Conservation (phyloP, 2,329 filamentous ascomycete genomes). For the Teratosphaeria zuluensis region DNA sequence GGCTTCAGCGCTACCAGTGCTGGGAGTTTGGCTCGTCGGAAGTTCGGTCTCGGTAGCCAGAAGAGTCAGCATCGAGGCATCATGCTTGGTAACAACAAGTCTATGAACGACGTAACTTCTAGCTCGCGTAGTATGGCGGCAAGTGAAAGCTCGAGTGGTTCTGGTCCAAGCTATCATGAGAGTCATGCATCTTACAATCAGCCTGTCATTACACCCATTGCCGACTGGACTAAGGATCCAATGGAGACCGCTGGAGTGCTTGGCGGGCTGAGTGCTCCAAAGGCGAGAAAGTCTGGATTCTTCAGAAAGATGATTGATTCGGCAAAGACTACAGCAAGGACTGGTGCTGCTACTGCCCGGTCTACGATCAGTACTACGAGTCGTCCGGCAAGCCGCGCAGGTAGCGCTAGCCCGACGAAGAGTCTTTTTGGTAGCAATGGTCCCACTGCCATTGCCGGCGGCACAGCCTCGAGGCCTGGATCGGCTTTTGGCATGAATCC, state of each 20-base stretch:
- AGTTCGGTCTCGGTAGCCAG: slow-evolving; percentile 39
- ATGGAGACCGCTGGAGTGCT: slow-evolving; percentile 60
- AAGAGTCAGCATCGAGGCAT: slow-evolving; percentile 14
- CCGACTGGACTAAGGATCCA: slow-evolving; percentile 48
- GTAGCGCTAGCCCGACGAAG: slow-evolving; percentile 36
- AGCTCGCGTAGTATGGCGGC: slow-evolving; percentile 40
- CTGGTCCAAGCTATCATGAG: slow-evolving; percentile 60
- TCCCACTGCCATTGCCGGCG: slow-evolving; percentile 47
- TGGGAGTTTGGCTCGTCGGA: slow-evolving; percentile 77
- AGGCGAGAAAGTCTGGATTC: slow-evolving; percentile 68
- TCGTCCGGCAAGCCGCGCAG: slow-evolving; percentile 27
- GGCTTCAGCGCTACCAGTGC: slow-evolving; percentile 92
- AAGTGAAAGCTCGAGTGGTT: slow-evolving; percentile 36
- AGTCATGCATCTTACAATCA: slow-evolving; percentile 58
- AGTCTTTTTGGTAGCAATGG: slow-evolving; percentile 35
- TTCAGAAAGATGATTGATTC: slow-evolving; percentile 94
- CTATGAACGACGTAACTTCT: slow-evolving; percentile 17
- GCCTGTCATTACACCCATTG: slow-evolving; percentile 54
- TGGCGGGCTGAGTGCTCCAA: slow-evolving; percentile 66
- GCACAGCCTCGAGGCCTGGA: slow-evolving; percentile 23
- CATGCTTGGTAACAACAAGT: slow-evolving; percentile 14
- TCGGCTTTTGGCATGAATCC: slow-evolving; percentile 24
- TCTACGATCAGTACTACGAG: slow-evolving; percentile 62
- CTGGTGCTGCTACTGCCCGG: slow-evolving; percentile 77
- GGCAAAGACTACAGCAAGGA: slow-evolving; percentile 65